A percentile compares a stretch with the other conserved stretches of the same genome.
phyloP scores from a whole-genome alignment of 2,329 filamentous ascomycete genomes.

The Fonsecaea multimorphosa region DNA sequence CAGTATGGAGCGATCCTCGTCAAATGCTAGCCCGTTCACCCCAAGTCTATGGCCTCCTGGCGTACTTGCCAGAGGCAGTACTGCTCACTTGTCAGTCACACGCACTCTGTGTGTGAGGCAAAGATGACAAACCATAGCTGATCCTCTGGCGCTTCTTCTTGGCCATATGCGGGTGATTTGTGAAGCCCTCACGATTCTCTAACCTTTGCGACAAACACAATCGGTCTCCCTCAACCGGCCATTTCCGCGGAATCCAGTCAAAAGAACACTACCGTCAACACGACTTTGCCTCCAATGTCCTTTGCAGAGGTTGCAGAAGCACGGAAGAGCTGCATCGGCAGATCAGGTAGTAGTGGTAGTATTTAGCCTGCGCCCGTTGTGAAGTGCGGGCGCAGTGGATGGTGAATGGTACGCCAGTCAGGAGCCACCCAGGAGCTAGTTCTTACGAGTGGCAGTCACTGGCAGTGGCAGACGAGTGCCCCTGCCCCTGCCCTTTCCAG shows the following conservation, averaged over 20 bases:
- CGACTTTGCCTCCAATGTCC: conserved; percentile 1
- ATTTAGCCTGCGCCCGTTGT: conserved; percentile 24
- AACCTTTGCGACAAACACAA: conserved; percentile 17
- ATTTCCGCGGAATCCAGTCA: conserved; percentile 14
- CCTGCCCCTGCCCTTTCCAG: conserved; percentile 4
- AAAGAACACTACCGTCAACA: conserved; percentile 9
- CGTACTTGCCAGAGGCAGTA: conserved; percentile 74
- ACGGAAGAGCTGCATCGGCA: conserved; percentile 21
- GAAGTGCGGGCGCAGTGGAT: conserved; percentile 15
- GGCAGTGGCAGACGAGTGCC: too few species aligned
- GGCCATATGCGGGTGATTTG: conserved; percentile 56
- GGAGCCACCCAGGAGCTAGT: conserved; percentile 14
- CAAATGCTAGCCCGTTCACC: conserved; percentile 91
- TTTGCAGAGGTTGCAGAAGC: conserved; percentile 15
- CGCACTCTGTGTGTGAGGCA: background rate
- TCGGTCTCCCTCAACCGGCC: conserved; percentile 23
- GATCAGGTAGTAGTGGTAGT: conserved; percentile 21
- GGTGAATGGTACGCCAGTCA: conserved; percentile 20
- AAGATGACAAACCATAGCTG: conserved; percentile 66
- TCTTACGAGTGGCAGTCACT: conserved; percentile 1
- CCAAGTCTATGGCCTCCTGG: conserved; percentile 88
- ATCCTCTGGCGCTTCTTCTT: conserved; percentile 73
- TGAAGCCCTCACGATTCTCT: conserved; percentile 14
- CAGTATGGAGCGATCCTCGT: conserved; percentile 82
- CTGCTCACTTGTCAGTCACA: conserved; percentile 48